Conservation (phyloP, 495 filamentous ascomycete genomes). For the Xylaria longipes region DNA sequence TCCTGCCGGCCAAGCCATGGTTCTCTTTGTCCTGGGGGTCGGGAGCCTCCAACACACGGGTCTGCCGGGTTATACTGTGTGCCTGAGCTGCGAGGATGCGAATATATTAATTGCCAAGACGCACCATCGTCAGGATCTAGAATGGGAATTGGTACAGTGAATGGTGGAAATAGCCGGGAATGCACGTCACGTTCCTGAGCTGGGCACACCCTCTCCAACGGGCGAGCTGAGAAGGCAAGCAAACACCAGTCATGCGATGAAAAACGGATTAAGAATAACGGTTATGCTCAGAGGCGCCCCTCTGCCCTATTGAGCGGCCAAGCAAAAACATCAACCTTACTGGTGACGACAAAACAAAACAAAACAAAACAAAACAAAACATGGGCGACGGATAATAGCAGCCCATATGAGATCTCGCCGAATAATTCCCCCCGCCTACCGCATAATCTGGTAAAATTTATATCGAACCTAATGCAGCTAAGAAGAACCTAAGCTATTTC, state of each 20-base stretch:
- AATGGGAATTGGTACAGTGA: conserved; percentile 18
- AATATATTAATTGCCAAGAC: conserved; percentile 39
- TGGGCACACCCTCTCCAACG: conserved; percentile 10
- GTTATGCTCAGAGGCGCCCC: not conserved
- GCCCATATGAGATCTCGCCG: not conserved
- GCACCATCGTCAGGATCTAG: conserved; percentile 33
- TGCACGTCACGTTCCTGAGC: conserved; percentile 35
- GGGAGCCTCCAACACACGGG: conserved; percentile 11
- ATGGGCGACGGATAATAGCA: conserved; percentile 12
- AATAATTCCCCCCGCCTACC: not conserved
- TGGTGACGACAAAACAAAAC: conserved; percentile 6
- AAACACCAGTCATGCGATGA: conserved; percentile 15
- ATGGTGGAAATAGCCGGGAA: conserved; percentile 38
- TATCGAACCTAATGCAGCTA: no score
- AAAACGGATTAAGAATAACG: not conserved
- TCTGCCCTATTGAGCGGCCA: not conserved
- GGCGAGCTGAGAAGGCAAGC: conserved; percentile 20
- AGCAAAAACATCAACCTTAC: not conserved
- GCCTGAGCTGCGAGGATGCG: conserved; percentile 18
- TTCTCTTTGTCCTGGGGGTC: conserved; percentile 34
- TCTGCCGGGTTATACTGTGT: conserved; percentile 24
- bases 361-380: no score
- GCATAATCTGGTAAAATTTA: no score
- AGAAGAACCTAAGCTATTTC: no score
- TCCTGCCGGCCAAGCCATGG: conserved; percentile 13